Percentiles rank a stretch among this genome's conserved stretches.
Evolutionary conservation across 768 basidiomycete species (phyloP).

Genomic region (Hypholoma fasciculare): DNA sequence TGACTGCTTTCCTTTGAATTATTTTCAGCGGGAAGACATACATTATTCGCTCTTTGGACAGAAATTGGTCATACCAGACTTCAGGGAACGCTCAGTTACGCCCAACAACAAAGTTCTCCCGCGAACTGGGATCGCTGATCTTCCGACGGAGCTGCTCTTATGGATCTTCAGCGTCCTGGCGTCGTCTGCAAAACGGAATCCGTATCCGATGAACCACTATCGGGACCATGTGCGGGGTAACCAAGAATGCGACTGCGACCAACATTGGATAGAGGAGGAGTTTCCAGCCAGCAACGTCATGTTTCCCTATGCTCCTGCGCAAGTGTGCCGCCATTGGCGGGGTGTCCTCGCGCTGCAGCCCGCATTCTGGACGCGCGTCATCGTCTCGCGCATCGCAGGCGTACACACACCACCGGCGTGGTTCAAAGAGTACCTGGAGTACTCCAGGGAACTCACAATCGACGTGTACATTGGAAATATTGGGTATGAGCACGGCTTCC

Average conservation of each 20-base stretch:
- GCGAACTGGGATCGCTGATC: neutral
- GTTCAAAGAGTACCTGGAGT: neutral
- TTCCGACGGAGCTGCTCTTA: slow-evolving; percentile 5
- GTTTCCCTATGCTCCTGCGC: slow-evolving; percentile 4
- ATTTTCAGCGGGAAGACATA: neutral
- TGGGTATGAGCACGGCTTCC: neutral
- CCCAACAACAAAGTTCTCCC: no score
- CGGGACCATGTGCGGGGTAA: no score
- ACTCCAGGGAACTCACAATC: slow-evolving; percentile 1
- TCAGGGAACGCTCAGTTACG: neutral
- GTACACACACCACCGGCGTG: neutral
- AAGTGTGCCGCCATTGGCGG: slow-evolving; percentile 6
- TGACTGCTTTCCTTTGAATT: no score
- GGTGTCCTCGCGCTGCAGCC: neutral
- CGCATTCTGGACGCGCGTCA: slow-evolving; percentile 5
- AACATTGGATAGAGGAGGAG: neutral
- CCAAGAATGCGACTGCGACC: neutral
- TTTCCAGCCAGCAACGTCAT: neutral
- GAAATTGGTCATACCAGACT: neutral
- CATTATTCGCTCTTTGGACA: slow-evolving; percentile 4
- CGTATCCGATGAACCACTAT: no score
- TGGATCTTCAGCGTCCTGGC: slow-evolving; percentile 1
- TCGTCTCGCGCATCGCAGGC: neutral
- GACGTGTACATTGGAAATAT: slow-evolving; percentile 5
- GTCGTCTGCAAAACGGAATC: neutral